phyloP scores from a whole-genome alignment of 768 basidiomycete genomes.

The Russula brevipes region DNA sequence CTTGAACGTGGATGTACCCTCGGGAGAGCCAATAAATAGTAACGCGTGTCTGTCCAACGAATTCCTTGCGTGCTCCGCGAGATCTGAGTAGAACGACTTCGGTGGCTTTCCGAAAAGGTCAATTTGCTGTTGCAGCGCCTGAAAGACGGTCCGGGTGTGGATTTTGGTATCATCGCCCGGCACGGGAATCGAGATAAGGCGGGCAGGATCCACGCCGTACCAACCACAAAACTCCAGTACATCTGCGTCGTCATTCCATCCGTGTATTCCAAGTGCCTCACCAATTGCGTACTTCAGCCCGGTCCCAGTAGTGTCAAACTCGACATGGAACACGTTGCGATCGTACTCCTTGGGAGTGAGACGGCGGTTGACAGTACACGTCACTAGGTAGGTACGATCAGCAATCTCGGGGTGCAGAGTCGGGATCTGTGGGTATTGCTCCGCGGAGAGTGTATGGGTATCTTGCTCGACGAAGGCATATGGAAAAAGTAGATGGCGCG shows the following conservation, averaged over 20 bases:
- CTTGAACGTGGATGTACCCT: constrained; percentile 90
- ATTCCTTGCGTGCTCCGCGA: constrained; percentile 68
- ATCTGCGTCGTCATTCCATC: constrained; percentile 92
- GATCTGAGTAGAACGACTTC: constrained; percentile 90
- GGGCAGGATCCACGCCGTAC: constrained; percentile 83
- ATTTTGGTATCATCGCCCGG: constrained; percentile 54
- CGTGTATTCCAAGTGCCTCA: constrained; percentile 94
- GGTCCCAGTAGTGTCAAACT: constrained; percentile 88
- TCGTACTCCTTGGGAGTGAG: constrained; percentile 94
- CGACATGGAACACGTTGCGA: constrained; percentile 98
- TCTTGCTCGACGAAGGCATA: constrained; percentile 60
- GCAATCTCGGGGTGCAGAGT: constrained; percentile 78
- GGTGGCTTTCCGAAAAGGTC: constrained; percentile 95
- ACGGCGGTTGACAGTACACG: constrained; percentile 89
- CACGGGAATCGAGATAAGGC: constrained; percentile 77
- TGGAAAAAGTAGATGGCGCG: constrained; percentile 86
- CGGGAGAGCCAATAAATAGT: constrained; percentile 88
- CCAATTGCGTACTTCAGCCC: constrained; percentile 94
- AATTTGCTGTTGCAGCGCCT: constrained; percentile 92
- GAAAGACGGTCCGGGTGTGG: constrained; percentile 93
- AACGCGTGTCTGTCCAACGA: constrained; percentile 73
- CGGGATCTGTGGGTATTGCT: constrained; percentile 54
- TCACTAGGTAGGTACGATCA: constrained; percentile 90
- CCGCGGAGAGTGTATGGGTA: constrained; percentile 32
- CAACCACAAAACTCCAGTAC: constrained; percentile 84